phyloP scores from a whole-genome alignment of 2,329 filamentous ascomycete species.

The Tolypocladium capitatum region DNA sequence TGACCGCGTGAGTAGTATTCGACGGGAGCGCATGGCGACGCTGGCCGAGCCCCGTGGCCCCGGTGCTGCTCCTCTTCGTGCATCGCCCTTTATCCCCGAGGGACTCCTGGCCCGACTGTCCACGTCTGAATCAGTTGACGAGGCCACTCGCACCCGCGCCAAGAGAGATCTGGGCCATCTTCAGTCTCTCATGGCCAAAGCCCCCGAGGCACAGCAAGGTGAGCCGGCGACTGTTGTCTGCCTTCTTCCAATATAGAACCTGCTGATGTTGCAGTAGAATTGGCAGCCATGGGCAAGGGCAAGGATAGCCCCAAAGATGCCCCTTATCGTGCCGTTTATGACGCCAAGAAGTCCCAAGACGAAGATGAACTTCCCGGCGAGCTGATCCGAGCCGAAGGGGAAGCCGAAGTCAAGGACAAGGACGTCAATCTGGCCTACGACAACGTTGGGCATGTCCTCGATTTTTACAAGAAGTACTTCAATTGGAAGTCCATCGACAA shows the following conservation, averaged over 20 bases:
- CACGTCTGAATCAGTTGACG: constrained; percentile 23
- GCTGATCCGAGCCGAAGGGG: constrained; percentile 28
- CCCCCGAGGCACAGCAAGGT: constrained; percentile 11
- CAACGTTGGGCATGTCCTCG: constrained; percentile 33
- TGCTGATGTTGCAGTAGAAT: constrained; percentile 5
- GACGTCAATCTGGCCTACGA: constrained; percentile 35
- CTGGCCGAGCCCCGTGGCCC: constrained; percentile 18
- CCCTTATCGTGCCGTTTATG: constrained; percentile 29
- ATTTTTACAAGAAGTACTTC: constrained; percentile 37
- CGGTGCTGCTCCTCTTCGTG: neutral
- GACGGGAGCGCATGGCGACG: constrained; percentile 21
- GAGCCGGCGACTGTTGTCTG: constrained; percentile 5
- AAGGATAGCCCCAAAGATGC: constrained; percentile 10
- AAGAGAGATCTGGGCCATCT: constrained; percentile 26
- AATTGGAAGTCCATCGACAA: constrained; percentile 39
- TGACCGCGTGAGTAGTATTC: constrained; percentile 15
- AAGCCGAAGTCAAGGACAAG: constrained; percentile 24
- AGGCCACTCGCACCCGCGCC: constrained; percentile 22
- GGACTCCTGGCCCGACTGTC: constrained; percentile 24
- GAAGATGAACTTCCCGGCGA: constrained; percentile 28
- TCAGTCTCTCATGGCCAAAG: constrained; percentile 14
- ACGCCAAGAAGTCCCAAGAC: constrained; percentile 24
- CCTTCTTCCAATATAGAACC: neutral
- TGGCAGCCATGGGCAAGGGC: constrained; percentile 4
- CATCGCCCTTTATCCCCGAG: constrained; percentile 24